A percentile compares a stretch with the other conserved stretches of the same genome.
Conservation (phyloP, 2,329 filamentous ascomycete species). For the Nigrospora osmanthi region DNA sequence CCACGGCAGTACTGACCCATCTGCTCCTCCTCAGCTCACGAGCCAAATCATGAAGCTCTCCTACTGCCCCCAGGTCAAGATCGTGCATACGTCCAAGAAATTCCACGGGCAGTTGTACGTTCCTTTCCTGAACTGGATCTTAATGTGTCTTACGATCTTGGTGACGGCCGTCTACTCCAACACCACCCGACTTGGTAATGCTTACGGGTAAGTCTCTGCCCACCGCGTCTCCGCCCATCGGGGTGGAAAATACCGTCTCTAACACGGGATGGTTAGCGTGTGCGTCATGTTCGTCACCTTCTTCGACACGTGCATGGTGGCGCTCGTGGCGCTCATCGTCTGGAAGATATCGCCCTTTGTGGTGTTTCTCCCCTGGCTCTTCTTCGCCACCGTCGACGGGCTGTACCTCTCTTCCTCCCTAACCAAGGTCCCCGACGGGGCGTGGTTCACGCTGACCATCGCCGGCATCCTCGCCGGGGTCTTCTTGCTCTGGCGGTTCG, state of each 20-base stretch:
- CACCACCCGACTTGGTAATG: constrained; percentile 63
- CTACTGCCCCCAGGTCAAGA: constrained; percentile 71
- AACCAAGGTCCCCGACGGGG: constrained; percentile 66
- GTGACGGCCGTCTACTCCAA: constrained; percentile 61
- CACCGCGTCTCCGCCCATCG: neutral
- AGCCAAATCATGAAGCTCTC: constrained; percentile 52
- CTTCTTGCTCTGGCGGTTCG: constrained; percentile 71
- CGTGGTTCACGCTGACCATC: constrained; percentile 69
- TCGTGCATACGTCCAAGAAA: constrained; percentile 60
- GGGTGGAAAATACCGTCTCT: neutral
- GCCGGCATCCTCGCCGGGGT: constrained; percentile 53
- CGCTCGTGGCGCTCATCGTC: constrained; percentile 62
- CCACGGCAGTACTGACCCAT: neutral
- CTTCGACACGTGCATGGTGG: constrained; percentile 68
- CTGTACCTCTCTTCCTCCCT: constrained; percentile 63
- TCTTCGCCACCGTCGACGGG: constrained; percentile 60
- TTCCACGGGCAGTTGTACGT: constrained; percentile 75
- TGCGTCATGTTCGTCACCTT: constrained; percentile 78
- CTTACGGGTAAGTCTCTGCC: constrained; percentile 50
- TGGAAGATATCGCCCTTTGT: constrained; percentile 56
- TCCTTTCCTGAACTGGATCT: constrained; percentile 67
- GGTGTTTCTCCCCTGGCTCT: constrained; percentile 54
- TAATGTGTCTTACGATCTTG: constrained; percentile 69
- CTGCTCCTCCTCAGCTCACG: constrained; percentile 12
- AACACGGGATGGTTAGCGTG: constrained; percentile 27